Base-by-base conservation (phyloP, 1,284 basidiomycete genomes). In the Microbotryum silenes-acaulis region DNA sequence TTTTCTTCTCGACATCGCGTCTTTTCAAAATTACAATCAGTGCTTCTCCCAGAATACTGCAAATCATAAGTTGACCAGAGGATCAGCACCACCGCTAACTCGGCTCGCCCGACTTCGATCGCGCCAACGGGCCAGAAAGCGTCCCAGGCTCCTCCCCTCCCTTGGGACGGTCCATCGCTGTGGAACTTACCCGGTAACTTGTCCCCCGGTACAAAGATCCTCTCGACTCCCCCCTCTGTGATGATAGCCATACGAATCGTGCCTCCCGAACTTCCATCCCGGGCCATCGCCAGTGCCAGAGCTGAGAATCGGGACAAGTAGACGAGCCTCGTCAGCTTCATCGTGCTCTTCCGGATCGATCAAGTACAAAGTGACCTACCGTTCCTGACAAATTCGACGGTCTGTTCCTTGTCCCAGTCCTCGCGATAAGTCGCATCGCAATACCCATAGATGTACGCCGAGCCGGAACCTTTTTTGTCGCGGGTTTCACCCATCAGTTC, bases 371-470 rank as follows among this genome's bases (percentile, higher is more conserved):
- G 31, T 57, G 47, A 83, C 91, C 66, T 73, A 94, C 91, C 91
- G 78, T 98, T 96, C 79, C 86, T 89, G 60, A 98, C 94, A 75
- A 98, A 98, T 51, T 93, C 81, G 62, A 99, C 77, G 0, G 93
- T 97, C 78, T 97, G 83, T 50, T 92, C 89, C 70, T 83, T 83
- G 4, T 83, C 85, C 93, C 90, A 94, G n/a, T 88, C 91, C 45
- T 94, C 91, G 74, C 84, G 79, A 77, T 89, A 99, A n/a, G 91
- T 97, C 33, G 96, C 91, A 76, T 99, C 96, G 74, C 96, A 98
- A 78, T 96, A 98, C 54, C 94, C 96, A 74, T 98, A 98, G 21
- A 98, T 92, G 75, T 97, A 99, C 14, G 92, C 91, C 49, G 92
- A 97, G 18, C 96, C 96, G 59, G 91, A 96, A 42, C 91, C 89